Percentiles rank a stretch among this genome's conserved stretches.
phyloP scores from a whole-genome alignment of 176 grass and related monocot species.

The Carex cristatella region DNA sequence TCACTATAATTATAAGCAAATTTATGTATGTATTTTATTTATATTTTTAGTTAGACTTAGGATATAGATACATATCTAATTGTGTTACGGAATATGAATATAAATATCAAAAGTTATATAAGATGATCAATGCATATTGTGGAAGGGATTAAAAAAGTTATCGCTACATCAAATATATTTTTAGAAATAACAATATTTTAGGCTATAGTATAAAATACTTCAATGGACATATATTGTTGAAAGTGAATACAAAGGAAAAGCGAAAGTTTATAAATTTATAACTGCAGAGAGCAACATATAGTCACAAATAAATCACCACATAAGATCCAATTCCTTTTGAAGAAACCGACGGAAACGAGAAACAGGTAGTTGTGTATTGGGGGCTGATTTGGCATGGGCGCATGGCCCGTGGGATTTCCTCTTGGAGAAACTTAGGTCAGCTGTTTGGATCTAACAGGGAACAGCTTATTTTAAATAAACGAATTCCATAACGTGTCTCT shows the following conservation, averaged over 20 bases:
- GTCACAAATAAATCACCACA: background rate
- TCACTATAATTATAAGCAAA: too few species aligned
- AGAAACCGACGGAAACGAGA: background rate
- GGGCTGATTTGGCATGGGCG: background rate
- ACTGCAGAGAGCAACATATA: background rate
- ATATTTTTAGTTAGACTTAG: too few species aligned
- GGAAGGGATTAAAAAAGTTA: too few species aligned
- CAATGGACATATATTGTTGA: too few species aligned
- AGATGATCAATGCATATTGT: background rate
- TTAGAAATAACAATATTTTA: background rate
- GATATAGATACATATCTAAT: too few species aligned
- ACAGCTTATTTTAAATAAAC: background rate
- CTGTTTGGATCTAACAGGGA: background rate
- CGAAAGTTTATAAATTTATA: background rate
- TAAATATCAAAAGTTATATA: background rate
- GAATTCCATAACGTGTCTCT: background rate
- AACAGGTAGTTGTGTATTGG: slow-evolving; percentile 1
- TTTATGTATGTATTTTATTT: too few species aligned
- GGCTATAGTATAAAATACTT: background rate
- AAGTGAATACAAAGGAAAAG: background rate
- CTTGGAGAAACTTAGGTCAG: background rate
- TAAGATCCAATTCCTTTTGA: background rate
- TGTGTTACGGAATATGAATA: too few species aligned
- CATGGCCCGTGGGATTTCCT: background rate
- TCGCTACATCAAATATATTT: too few species aligned